phyloP scores from a whole-genome alignment of 768 basidiomycete species.

The Neoboletus brunneissimus region DNA sequence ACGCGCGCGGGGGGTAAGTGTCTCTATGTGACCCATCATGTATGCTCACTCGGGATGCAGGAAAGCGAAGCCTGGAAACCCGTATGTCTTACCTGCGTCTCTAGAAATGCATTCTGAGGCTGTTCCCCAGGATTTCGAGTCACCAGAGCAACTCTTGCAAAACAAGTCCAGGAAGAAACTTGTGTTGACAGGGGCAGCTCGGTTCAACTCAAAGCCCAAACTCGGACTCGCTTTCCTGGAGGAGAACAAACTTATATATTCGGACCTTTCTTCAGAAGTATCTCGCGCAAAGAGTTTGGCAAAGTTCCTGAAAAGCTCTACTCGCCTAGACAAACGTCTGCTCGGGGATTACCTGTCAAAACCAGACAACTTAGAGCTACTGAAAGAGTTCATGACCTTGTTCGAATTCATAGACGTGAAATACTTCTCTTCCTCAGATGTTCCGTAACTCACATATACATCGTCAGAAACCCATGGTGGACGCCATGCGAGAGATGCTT shows the following conservation, averaged over 20 bases:
- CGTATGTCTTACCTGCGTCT: constrained; percentile 39
- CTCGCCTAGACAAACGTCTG: constrained; percentile 86
- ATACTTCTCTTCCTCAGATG: constrained; percentile 5
- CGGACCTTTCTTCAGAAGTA: constrained; percentile 53
- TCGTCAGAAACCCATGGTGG: constrained; percentile 85
- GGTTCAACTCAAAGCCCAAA: constrained; percentile 94
- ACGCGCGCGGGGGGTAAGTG: constrained; percentile 51
- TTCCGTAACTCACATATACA: constrained; percentile 1
- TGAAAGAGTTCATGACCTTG: constrained; percentile 82
- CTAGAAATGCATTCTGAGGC: background rate
- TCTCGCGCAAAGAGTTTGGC: constrained; percentile 72
- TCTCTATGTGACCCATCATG: constrained; percentile 3
- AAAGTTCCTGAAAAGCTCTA: constrained; percentile 78
- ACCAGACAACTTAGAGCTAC: constrained; percentile 79
- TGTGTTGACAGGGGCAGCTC: constrained; percentile 75
- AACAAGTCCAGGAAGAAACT: constrained; percentile 85
- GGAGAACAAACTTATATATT: constrained; percentile 86
- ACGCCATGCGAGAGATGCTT: constrained; percentile 92
- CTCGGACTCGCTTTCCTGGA: constrained; percentile 86
- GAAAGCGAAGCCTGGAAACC: constrained; percentile 57
- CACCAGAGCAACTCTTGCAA: constrained; percentile 55
- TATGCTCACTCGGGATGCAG: constrained; percentile 28
- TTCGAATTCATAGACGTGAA: constrained; percentile 88
- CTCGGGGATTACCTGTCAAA: constrained; percentile 92
- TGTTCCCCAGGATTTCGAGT: constrained; percentile 47